phyloP scores from a whole-genome alignment of 108 stramenopile species.

The Skeletonema tropicum region DNA sequence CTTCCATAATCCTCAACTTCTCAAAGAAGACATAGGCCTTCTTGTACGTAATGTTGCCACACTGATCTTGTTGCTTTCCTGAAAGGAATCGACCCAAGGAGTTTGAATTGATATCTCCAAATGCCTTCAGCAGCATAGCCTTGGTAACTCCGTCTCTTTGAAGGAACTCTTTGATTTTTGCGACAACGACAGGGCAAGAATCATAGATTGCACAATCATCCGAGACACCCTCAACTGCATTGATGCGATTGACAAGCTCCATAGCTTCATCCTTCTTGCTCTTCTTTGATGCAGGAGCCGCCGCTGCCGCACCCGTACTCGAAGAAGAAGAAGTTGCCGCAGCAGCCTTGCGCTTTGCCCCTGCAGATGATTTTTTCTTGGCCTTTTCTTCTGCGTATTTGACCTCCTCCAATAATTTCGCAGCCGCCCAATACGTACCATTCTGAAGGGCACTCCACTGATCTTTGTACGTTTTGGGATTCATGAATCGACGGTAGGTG shows the following conservation, averaged over 20 bases:
- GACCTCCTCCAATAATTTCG: slow-evolving; percentile 28
- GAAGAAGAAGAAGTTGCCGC: too few relatives aligned
- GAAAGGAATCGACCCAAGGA: slow-evolving; percentile 29
- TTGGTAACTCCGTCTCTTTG: slow-evolving; percentile 41
- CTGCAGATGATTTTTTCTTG: slow-evolving; percentile 11
- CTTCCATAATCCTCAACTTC: slow-evolving; percentile 45
- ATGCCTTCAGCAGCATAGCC: slow-evolving; percentile 3
- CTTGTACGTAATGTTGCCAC: slow-evolving; percentile 41
- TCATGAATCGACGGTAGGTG: slow-evolving; percentile 47
- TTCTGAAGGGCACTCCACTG: slow-evolving; percentile 40
- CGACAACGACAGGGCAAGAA: slow-evolving; percentile 41
- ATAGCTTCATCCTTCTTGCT: slow-evolving; percentile 14
- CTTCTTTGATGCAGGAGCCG: neutral
- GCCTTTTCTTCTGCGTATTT: slow-evolving; percentile 20
- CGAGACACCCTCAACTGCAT: slow-evolving; percentile 29
- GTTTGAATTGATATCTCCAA: slow-evolving; percentile 36
- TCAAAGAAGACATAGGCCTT: slow-evolving; percentile 49
- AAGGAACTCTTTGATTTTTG: slow-evolving; percentile 44
- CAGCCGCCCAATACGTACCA: slow-evolving; percentile 49
- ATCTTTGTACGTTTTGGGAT: slow-evolving; percentile 48
- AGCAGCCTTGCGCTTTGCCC: slow-evolving; percentile 8
- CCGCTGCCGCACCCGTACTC: neutral
- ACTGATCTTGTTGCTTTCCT: slow-evolving; percentile 50
- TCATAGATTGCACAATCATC: slow-evolving; percentile 27
- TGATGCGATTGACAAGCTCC: slow-evolving; percentile 24